A percentile compares a stretch with the other conserved stretches of the same genome.
Evolutionary conservation across 164 flowering plant genomes (phyloP).

Genomic region (grape (Vitis vinifera)): ASM3070453v1 NC_081810.1:20061001-20061500

Average conservation of each 20-base stretch:
- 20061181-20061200: slow-evolving; percentile 96
- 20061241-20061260: slow-evolving; percentile 4
- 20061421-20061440: neutral
- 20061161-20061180: slow-evolving; percentile 97
- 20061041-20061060: slow-evolving; percentile 91
- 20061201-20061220: slow-evolving; percentile 75
- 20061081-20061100: slow-evolving; percentile 87
- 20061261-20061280: neutral
- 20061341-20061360: no score
- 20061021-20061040: slow-evolving; percentile 83
- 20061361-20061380: no score
- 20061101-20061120: slow-evolving; percentile 97
- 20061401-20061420: no score
- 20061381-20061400: no score
- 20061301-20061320: no score
- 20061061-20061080: slow-evolving; percentile 88
- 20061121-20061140: slow-evolving; percentile 98
- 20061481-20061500: no score
- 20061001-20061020: slow-evolving; percentile 81
- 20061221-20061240: slow-evolving; percentile 18
- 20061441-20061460: no score
- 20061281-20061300: no score
- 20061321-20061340: no score
- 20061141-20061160: slow-evolving; percentile 88
- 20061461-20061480: no score